phyloP scores from a whole-genome alignment of 805 yeast species.

The Barnettozyma populi region DNA sequence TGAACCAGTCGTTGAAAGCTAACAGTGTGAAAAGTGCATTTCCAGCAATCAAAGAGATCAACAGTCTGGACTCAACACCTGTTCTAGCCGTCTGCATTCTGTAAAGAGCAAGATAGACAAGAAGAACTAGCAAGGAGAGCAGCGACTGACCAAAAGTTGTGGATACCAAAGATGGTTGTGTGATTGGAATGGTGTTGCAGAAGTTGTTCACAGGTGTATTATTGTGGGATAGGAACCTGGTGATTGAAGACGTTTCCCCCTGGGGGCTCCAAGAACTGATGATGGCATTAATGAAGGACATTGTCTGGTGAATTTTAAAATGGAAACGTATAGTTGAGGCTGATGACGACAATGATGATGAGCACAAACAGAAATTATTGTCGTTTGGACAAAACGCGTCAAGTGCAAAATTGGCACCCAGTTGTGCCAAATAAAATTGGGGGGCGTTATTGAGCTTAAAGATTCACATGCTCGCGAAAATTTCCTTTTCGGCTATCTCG shows the following conservation, averaged over 20 bases:
- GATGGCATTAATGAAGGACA: conserved; percentile 7
- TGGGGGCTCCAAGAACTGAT: conserved; percentile 8
- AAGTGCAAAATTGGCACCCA: neutral
- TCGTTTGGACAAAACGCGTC: neutral
- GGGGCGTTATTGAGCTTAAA: neutral
- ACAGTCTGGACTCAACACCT: conserved; percentile 22
- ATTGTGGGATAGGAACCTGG: conserved; percentile 20
- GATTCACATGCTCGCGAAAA: conserved; percentile 1
- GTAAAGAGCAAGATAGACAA: conserved; percentile 13
- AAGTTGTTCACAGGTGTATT: conserved; percentile 24
- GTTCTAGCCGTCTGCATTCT: conserved; percentile 1
- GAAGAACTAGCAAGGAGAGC: conserved; percentile 11
- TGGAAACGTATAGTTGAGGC: no score
- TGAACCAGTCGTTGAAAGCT: conserved; percentile 23
- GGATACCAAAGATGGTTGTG: conserved; percentile 22
- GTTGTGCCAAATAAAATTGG: neutral
- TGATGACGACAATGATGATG: no score
- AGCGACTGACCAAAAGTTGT: conserved; percentile 23
- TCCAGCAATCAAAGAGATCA: conserved; percentile 20
- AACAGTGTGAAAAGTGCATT: conserved; percentile 13
- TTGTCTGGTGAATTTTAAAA: no score
- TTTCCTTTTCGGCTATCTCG: neutral
- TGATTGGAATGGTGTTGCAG: conserved; percentile 20
- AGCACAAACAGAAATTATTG: no score
- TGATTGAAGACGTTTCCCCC: conserved; percentile 6